These are phyloP conservation scores for Geotrichum australiense DNA, from an alignment of 1,139 yeast species.

Conservation along the genomic window DNA sequence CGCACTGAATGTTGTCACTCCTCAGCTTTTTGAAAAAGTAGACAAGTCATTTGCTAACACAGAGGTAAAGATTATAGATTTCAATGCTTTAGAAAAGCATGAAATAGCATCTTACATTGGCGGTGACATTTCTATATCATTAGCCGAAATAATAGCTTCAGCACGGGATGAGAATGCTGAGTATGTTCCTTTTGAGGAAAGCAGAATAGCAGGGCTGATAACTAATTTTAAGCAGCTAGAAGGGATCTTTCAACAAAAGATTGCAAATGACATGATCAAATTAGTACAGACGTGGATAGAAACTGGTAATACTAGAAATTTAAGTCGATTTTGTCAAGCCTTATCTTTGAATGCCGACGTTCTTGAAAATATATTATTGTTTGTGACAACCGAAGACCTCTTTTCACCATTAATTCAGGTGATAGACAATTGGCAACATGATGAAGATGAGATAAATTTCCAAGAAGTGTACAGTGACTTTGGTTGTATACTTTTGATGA, in stretches of 20 bases:
- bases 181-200: conserved; percentile 24
- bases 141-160: neutral
- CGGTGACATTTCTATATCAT: conserved; percentile 6
- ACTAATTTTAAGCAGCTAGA: conserved; percentile 26
- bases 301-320: conserved; percentile 26
- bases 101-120: conserved; percentile 12
- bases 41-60: conserved; percentile 31
- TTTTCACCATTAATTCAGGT: conserved; percentile 31
- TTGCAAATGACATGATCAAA: conserved; percentile 23
- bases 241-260: conserved; percentile 26
- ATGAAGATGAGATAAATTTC: conserved; percentile 46
- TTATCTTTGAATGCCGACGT: conserved; percentile 39
- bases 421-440: conserved; percentile 34
- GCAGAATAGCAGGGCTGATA: conserved; percentile 23
- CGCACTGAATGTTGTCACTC: conserved; percentile 38
- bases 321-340: conserved; percentile 46
- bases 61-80: conserved; percentile 13
- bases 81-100: conserved; percentile 9
- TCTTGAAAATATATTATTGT: conserved; percentile 39
- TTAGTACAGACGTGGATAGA: conserved; percentile 23
- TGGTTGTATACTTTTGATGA: conserved; percentile 50
- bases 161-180: conserved; percentile 26
- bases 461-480: conserved; percentile 66
- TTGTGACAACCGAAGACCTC: conserved; percentile 26
- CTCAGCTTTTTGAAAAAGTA: conserved; percentile 40